These are phyloP conservation scores for Scenedesmus sp. DNA, from an alignment of 163 green algal genomes.

Conservation along the genomic window DNA sequence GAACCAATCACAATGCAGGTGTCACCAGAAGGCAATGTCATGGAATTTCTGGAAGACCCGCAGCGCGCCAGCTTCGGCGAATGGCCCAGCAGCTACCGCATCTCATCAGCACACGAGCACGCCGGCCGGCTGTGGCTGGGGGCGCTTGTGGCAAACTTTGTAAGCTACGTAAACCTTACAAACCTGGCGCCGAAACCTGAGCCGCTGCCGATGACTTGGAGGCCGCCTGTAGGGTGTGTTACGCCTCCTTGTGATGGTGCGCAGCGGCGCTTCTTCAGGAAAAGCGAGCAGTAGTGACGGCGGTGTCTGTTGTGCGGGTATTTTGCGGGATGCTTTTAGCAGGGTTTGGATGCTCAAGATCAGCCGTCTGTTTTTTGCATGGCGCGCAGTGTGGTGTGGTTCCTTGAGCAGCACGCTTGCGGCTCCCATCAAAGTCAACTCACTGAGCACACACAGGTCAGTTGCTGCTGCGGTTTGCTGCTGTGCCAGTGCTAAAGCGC, in stretches of 20 bases:
- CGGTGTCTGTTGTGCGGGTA: no score
- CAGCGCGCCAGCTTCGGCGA: background rate
- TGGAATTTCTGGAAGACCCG: slow-evolving; percentile 62
- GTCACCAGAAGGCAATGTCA: slow-evolving; percentile 55
- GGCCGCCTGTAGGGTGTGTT: slow-evolving; percentile 21
- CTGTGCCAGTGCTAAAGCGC: no score
- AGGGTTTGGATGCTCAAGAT: background rate
- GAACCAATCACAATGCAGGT: slow-evolving; percentile 9
- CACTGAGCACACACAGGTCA: no score
- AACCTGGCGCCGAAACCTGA: slow-evolving; percentile 25
- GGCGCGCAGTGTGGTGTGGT: no score
- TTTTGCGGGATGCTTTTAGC: background rate
- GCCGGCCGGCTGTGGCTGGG: slow-evolving; percentile 42
- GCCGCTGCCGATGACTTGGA: slow-evolving; percentile 4
- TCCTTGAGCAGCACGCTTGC: no score
- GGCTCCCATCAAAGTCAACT: no score
- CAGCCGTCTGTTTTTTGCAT: background rate
- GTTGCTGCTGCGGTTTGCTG: no score
- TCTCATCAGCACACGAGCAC: slow-evolving; percentile 50
- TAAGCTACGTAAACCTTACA: slow-evolving; percentile 50
- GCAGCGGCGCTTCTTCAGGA: background rate
- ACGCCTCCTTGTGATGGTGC: slow-evolving; percentile 34
- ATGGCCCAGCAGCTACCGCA: slow-evolving; percentile 29
- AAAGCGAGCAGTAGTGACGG: background rate
- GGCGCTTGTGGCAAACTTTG: slow-evolving; percentile 43